These are phyloP conservation scores for Leishmania lainsoni DNA, from an alignment of 208 protist genomes.

Conservation along the genomic window DNA sequence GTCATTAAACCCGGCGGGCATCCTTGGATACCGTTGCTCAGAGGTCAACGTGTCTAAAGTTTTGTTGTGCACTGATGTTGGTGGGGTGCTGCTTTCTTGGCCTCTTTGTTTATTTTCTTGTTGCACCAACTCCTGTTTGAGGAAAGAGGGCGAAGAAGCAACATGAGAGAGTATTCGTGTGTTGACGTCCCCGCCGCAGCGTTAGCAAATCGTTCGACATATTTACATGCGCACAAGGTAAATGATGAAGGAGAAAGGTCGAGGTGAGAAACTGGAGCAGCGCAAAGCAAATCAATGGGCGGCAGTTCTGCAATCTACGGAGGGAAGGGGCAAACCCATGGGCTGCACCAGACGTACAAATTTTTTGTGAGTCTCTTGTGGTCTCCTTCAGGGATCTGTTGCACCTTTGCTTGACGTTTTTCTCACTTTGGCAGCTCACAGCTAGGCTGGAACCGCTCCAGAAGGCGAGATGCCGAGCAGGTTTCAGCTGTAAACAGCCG, in stretches of 20 bases:
- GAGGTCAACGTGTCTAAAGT: slow-evolving; percentile 11
- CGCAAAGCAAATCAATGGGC: not conserved
- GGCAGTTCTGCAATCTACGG: not conserved
- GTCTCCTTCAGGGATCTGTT: not conserved
- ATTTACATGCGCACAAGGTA: not conserved
- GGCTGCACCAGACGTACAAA: not conserved
- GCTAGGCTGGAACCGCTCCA: not conserved
- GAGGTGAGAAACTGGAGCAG: not conserved
- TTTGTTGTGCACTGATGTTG: not conserved
- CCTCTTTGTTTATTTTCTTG: not conserved
- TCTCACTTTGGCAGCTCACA: not conserved
- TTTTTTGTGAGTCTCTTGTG: not conserved
- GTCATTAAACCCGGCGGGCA: slow-evolving; percentile 47
- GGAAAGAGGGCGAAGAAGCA: not conserved
- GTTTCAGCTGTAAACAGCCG: not conserved
- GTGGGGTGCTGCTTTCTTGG: not conserved
- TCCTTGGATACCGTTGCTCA: slow-evolving; percentile 1
- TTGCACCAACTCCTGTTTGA: not conserved
- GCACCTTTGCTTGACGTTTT: not conserved
- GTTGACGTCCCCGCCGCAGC: not conserved
- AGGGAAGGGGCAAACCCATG: not conserved
- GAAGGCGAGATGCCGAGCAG: not conserved
- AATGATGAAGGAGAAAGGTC: not conserved
- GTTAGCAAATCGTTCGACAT: not conserved
- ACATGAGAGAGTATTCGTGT: not conserved